These are phyloP conservation scores for Cryptococcus floricola DNA, from an alignment of 1,284 basidiomycete genomes.

Conservation along the genomic window DNA sequence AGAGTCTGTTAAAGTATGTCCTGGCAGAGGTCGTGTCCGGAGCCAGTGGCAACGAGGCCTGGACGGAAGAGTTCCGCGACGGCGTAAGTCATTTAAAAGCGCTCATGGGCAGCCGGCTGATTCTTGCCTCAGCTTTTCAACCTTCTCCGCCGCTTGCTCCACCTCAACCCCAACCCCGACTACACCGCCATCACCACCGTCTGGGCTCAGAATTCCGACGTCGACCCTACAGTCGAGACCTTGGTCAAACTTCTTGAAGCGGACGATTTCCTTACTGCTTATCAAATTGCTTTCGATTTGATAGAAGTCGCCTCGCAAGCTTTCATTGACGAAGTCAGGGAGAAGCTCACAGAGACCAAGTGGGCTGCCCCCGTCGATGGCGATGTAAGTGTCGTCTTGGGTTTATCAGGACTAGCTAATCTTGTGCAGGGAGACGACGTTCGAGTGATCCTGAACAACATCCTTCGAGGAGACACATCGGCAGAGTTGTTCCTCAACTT, in stretches of 20 bases:
- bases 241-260: conserved; percentile 37
- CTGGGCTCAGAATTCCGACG: conserved; percentile 77
- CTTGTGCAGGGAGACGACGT: conserved; percentile 17
- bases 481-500: conserved; percentile 91
- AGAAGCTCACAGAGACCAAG: conserved; percentile 31
- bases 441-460: conserved; percentile 57
- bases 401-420: not conserved
- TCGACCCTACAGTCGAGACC: conserved; percentile 54
- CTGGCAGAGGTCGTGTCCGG: conserved; percentile 80
- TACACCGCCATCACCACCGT: conserved; percentile 77
- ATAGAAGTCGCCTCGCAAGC: conserved; percentile 89
- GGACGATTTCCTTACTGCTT: conserved; percentile 66
- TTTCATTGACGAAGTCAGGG: conserved; percentile 68
- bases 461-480: conserved; percentile 81
- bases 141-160: conserved; percentile 73
- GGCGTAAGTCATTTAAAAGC: conserved; percentile 54
- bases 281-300: conserved; percentile 90
- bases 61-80: conserved; percentile 49
- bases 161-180: conserved; percentile 62
- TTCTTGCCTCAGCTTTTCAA: conserved; percentile 47
- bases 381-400: conserved; percentile 3
- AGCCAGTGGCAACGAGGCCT: conserved; percentile 43
- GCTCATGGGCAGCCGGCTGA: not conserved
- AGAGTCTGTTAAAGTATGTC: conserved; percentile 75
- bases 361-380: conserved; percentile 27